Base-by-base conservation (phyloP, 164 flowering plant species). In the Santalum album region DNA sequence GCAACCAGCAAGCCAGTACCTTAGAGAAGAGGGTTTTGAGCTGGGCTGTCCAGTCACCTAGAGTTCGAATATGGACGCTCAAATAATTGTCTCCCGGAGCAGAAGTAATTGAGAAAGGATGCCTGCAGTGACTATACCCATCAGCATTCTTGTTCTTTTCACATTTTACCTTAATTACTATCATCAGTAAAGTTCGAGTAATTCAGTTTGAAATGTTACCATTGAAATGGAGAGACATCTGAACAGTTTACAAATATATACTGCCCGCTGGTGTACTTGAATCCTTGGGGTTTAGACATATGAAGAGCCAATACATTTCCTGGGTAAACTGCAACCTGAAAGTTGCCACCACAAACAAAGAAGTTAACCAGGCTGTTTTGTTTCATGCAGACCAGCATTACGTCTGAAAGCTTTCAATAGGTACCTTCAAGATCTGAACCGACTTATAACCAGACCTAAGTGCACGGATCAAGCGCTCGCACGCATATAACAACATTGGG, bases 71-170 rank as follows among this genome's bases (percentile, higher is more conserved):
- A 49, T 84, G 86, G 22, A 82, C 56, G 55, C 91, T 82, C 12
- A 84, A 15, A 53, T 80, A 75, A 50, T 82, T 80, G 36, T 84
- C 88, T 43, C 79, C 79, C 0, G 91, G 88, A 39, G 91, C 86
- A 3, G 90, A 84, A 24, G 90, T 84, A 17, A 84, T 76, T 6
- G 87, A 84, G 61, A 84, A 84, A 1, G 88, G 84, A 65, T 80
- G 85, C 85, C 85, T 80, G 63, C 23, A 49, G n/a, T 3, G 21
- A 17, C 19, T 1, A 42, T 4, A 42, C 6, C 19, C 21, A 42
- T 17, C n/a, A 11, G 12, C 2, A 7, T 11, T 11, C 17, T 38
- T 4, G 14, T 15, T 38, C 42, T 38, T 12, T 3, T 4, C 3
- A 38, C 17, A 11, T 11, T 10, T 11, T 38, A 11, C 10, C 3